Conservation (phyloP, 2,329 filamentous ascomycete genomes). For the Fusarium sp. region DNA sequence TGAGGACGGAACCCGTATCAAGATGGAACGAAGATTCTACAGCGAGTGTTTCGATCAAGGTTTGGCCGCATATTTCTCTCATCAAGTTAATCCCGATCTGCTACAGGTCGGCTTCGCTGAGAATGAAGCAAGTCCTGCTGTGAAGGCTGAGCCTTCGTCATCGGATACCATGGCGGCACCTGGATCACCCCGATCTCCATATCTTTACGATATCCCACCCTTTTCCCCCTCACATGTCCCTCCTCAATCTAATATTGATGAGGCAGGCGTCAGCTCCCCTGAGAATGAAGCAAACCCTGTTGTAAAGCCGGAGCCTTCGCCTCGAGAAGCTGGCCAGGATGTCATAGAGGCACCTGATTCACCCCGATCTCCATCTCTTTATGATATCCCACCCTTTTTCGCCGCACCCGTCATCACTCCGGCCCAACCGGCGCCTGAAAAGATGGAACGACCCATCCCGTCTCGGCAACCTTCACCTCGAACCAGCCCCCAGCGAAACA, state of each 20-base stretch:
- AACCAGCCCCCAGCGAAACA: background rate
- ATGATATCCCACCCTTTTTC: background rate
- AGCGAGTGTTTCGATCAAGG: background rate
- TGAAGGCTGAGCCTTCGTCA: background rate
- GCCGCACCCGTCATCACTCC: accelerated
- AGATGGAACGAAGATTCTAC: background rate
- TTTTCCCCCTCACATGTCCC: no score
- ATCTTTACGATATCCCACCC: accelerated
- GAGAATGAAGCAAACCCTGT: background rate
- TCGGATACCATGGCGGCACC: background rate
- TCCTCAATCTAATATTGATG: accelerated
- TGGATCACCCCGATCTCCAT: background rate
- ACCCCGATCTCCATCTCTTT: accelerated
- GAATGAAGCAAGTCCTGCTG: no score
- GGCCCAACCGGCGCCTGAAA: background rate
- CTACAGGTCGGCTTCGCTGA: no score
- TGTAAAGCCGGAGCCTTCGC: background rate
- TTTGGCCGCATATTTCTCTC: background rate
- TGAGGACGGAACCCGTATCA: background rate
- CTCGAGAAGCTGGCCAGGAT: background rate
- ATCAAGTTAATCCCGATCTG: no score
- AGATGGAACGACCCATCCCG: background rate
- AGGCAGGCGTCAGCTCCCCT: accelerated
- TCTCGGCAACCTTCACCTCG: background rate
- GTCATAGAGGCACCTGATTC: background rate